Evolutionary conservation across 1,284 basidiomycete species (phyloP).

Genomic region (Cystobasidium slooffiae): DNA sequence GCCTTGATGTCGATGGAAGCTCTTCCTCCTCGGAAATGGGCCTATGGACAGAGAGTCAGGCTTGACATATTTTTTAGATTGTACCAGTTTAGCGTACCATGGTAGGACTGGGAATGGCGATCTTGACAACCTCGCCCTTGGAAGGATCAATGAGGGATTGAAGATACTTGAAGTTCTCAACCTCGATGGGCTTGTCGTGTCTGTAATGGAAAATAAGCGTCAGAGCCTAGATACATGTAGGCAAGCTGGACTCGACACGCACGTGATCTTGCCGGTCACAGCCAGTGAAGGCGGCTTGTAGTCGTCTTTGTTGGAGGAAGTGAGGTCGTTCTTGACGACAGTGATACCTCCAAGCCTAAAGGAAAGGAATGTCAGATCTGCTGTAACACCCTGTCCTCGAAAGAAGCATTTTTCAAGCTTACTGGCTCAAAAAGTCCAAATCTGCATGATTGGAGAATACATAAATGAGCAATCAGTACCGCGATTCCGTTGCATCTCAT

Average conservation of each 20-base stretch:
- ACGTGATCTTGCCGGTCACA: slow-evolving; percentile 51
- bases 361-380: neutral
- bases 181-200: slow-evolving; percentile 51
- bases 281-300: slow-evolving; percentile 37
- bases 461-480: too few relatives aligned
- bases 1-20: slow-evolving; percentile 49
- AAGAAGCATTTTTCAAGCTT: neutral
- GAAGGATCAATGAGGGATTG: slow-evolving; percentile 48
- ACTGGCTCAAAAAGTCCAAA: slow-evolving; percentile 52
- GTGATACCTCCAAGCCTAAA: slow-evolving; percentile 49
- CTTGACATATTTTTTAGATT: too few relatives aligned
- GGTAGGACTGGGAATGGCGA: slow-evolving; percentile 53
- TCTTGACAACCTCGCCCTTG: slow-evolving; percentile 51
- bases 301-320: slow-evolving; percentile 47
- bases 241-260: slow-evolving; percentile 6
- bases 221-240: neutral
- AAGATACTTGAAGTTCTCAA: slow-evolving; percentile 53
- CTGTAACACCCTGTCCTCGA: neutral
- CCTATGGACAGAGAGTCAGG: neutral
- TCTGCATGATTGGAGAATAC: slow-evolving; percentile 24
- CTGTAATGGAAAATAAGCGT: neutral
- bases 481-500: too few relatives aligned
- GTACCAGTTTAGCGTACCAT: slow-evolving; percentile 41
- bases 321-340: slow-evolving; percentile 53
- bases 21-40: slow-evolving; percentile 51